A percentile compares a stretch with the other conserved stretches of the same genome.
phyloP scores from a whole-genome alignment of 2,329 filamentous ascomycete species.

The Knoxdaviesia proteae region DNA sequence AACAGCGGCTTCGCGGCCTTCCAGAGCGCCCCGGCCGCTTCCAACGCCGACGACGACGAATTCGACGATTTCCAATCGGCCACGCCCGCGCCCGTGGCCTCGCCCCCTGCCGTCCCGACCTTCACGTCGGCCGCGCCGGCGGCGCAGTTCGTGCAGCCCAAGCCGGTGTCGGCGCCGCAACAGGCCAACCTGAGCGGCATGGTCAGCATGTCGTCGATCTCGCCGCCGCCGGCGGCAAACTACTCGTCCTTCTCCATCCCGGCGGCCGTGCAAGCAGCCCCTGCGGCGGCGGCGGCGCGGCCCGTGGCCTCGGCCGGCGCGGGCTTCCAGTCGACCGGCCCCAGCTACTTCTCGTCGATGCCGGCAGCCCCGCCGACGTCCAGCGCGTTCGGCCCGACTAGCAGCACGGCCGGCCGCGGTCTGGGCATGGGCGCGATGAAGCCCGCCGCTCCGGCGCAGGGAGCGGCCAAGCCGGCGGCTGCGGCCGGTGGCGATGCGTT shows the following conservation, averaged over 20 bases:
- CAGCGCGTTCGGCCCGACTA: conserved; percentile 8
- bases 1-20: conserved; percentile 3
- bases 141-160: conserved; percentile 60
- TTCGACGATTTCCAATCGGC: conserved; percentile 97
- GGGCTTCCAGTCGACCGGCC: conserved; percentile 51
- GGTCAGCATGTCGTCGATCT: conserved; percentile 60
- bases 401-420: conserved; percentile 15
- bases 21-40: conserved; percentile 1
- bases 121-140: conserved; percentile 30
- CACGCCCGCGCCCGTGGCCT: conserved; percentile 29
- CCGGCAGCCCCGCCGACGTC: conserved; percentile 8
- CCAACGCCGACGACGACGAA: conserved; percentile 57
- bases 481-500: conserved; percentile 62
- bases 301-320: conserved; percentile 22
- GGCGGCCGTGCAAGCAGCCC: conserved; percentile 8
- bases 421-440: conserved; percentile 24
- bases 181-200: conserved; percentile 64
- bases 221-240: conserved; percentile 45
- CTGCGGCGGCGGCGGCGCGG: conserved; percentile 6
- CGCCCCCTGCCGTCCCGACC: conserved; percentile 25
- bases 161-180: conserved; percentile 68
- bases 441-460: conserved; percentile 22
- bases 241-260: conserved; percentile 41
- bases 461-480: conserved; percentile 26
- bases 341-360: conserved; percentile 80